A percentile compares a stretch with the other conserved stretches of the same genome.
Evolutionary conservation across 148 eudicot species (phyloP).

Genomic region (Vaccinium corymbosum): DNA sequence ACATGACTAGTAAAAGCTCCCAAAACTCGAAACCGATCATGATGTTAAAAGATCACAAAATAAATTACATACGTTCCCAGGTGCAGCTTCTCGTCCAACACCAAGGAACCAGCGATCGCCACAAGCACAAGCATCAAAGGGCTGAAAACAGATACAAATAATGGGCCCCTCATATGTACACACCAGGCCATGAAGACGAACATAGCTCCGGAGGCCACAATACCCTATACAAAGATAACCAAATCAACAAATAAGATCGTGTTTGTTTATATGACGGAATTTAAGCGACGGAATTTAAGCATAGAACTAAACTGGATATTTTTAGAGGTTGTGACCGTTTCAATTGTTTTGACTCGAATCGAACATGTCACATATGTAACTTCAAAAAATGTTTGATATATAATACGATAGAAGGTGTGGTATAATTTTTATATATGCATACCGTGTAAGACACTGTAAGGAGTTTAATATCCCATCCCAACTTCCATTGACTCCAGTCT

Average conservation of each 20-base stretch:
- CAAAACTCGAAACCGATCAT: background rate
- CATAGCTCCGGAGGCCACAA: constrained; percentile 33
- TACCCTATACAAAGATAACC: constrained; percentile 24
- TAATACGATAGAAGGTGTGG: no score
- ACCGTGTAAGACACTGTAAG: constrained; percentile 49
- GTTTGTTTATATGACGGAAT: no score
- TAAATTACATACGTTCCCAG: constrained; percentile 46
- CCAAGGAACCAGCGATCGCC: constrained; percentile 45
- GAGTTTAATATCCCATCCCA: constrained; percentile 74
- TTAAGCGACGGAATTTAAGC: no score
- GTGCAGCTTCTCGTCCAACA: constrained; percentile 54
- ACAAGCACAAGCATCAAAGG: constrained; percentile 63
- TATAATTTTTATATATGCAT: constrained; percentile 8
- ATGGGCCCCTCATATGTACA: constrained; percentile 46
- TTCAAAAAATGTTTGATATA: no score
- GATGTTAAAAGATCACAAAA: background rate
- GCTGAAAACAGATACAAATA: constrained; percentile 54
- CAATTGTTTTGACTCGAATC: no score
- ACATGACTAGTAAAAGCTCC: no score
- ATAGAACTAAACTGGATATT: no score
- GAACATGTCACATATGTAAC: no score
- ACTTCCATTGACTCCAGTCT: constrained; percentile 56
- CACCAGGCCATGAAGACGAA: constrained; percentile 39
- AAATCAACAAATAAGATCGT: background rate
- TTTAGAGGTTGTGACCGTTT: no score